Conservation (phyloP, 2,329 filamentous ascomycete genomes). For the Bisporella sp. region DNA sequence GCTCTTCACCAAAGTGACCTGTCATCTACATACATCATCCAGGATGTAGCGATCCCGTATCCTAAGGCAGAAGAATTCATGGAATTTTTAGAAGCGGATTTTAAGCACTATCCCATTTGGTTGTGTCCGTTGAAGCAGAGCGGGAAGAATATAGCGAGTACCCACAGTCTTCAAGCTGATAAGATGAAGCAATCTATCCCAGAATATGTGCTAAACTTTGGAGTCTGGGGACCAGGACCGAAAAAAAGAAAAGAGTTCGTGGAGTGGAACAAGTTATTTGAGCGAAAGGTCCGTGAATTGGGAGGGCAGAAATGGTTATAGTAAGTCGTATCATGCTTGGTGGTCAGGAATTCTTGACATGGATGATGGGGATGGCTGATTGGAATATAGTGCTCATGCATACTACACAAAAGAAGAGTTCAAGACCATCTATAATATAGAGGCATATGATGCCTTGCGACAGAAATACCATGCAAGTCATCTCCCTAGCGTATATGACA, state of each 20-base stretch:
- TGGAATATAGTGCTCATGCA: constrained; percentile 60
- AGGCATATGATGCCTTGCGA: constrained; percentile 55
- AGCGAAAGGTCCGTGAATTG: constrained; percentile 59
- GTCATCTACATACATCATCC: constrained; percentile 49
- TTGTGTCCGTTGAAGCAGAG: constrained; percentile 43
- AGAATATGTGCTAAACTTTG: constrained; percentile 51
- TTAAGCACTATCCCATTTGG: constrained; percentile 37
- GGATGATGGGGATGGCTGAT: too few relatives aligned
- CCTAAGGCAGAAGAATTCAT: constrained; percentile 41
- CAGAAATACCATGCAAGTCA: constrained; percentile 53
- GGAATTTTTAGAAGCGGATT: constrained; percentile 36
- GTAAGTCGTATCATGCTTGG: too few relatives aligned
- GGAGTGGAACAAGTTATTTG: constrained; percentile 61
- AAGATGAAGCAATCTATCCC: constrained; percentile 25
- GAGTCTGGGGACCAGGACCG: constrained; percentile 76
- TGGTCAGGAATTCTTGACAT: constrained; percentile 68
- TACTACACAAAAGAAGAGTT: constrained; percentile 71
- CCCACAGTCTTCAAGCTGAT: constrained; percentile 10
- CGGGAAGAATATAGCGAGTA: constrained; percentile 12
- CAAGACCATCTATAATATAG: constrained; percentile 52
- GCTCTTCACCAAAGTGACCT: constrained; percentile 51
- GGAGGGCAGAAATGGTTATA: constrained; percentile 62
- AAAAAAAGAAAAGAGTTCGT: constrained; percentile 49
- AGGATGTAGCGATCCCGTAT: constrained; percentile 54
- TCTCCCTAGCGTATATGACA: constrained; percentile 67